phyloP scores from a whole-genome alignment of 106 monocot species.

The Triglochin maritima region DNA sequence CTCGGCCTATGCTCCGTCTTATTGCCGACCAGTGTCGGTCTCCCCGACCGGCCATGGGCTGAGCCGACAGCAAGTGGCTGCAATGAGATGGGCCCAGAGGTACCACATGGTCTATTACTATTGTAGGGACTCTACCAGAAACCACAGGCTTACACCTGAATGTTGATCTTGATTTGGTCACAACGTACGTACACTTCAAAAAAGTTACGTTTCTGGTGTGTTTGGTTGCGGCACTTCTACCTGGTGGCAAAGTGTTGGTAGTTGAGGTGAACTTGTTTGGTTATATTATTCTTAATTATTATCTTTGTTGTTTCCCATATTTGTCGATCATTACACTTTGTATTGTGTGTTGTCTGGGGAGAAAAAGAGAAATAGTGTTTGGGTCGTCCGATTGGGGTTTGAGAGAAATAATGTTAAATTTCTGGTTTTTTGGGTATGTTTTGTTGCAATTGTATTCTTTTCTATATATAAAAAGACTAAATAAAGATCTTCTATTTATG shows the following conservation, averaged over 20 bases:
- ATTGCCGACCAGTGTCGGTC: constrained; percentile 31
- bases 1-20: constrained; percentile 19
- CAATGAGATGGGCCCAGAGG: constrained; percentile 62
- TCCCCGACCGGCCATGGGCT: constrained; percentile 40
- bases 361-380: too few relatives aligned
- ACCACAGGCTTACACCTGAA: constrained; percentile 69
- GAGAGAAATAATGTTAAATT: too few relatives aligned
- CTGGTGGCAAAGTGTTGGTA: background rate
- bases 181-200: background rate
- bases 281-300: too few relatives aligned
- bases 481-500: too few relatives aligned
- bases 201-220: background rate
- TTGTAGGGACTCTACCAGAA: constrained; percentile 48
- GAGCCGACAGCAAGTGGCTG: constrained; percentile 39
- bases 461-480: too few relatives aligned
- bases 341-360: too few relatives aligned
- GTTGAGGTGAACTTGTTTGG: background rate
- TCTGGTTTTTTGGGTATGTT: too few relatives aligned
- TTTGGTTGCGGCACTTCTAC: background rate
- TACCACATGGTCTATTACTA: constrained; percentile 74
- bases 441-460: too few relatives aligned
- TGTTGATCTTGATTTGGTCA: constrained; percentile 25
- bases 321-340: too few relatives aligned
- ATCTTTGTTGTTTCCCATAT: too few relatives aligned
- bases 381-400: too few relatives aligned